phyloP scores from a whole-genome alignment of 805 yeast species.

The Lipomyces spencermartinsiae region DNA sequence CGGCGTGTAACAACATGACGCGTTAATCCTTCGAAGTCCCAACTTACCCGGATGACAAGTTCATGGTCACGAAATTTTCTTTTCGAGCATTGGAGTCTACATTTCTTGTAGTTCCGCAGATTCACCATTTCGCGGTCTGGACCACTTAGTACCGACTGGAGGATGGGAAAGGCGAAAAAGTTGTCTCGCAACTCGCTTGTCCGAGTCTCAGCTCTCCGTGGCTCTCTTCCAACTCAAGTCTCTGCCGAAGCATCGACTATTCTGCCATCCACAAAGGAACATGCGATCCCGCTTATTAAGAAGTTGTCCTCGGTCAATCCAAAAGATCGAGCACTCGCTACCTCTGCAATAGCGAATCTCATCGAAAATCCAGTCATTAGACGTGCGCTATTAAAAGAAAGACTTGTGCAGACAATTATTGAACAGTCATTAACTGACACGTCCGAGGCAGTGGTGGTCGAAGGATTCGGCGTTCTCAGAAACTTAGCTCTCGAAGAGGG shows the following conservation, averaged over 20 bases:
- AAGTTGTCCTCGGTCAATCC: conserved; percentile 67
- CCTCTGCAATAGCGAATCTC: conserved; percentile 68
- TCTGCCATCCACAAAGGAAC: conserved; percentile 60
- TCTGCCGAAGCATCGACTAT: conserved; percentile 41
- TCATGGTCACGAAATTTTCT: background rate
- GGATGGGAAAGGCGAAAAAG: conserved; percentile 18
- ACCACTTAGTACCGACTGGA: background rate
- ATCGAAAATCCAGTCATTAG: conserved; percentile 71
- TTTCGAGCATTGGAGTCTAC: background rate
- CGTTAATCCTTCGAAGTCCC: background rate
- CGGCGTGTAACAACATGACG: background rate
- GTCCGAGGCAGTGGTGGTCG: conserved; percentile 77
- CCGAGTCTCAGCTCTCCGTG: conserved; percentile 19
- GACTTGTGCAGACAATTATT: conserved; percentile 66
- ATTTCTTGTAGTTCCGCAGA: background rate
- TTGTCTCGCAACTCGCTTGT: conserved; percentile 11
- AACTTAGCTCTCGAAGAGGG: conserved; percentile 87
- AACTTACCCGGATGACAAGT: background rate
- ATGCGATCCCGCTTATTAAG: conserved; percentile 70
- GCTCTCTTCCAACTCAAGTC: background rate
- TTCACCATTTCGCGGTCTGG: background rate
- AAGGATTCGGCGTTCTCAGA: conserved; percentile 79
- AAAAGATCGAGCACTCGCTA: conserved; percentile 78
- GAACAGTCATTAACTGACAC: conserved; percentile 70
- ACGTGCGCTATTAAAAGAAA: conserved; percentile 69